phyloP scores from a whole-genome alignment of 2,329 filamentous ascomycete genomes.

The Colletotrichum liaoningense region DNA sequence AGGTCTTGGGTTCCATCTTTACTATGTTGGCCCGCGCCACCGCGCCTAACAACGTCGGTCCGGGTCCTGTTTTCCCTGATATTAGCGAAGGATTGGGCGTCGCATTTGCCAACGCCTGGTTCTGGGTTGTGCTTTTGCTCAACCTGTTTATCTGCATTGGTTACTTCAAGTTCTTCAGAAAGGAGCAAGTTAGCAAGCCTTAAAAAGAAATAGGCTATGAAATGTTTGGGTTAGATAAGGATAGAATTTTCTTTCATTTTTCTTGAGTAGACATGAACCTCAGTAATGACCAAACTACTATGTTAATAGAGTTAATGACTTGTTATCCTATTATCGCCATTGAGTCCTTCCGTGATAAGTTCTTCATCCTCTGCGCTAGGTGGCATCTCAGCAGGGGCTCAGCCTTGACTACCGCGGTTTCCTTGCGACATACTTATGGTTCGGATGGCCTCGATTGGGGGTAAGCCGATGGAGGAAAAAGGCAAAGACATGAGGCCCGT shows the following conservation, averaged over 20 bases:
- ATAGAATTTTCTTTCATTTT: conserved; percentile 10
- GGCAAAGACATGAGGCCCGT: no score
- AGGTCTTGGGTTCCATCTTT: conserved; percentile 70
- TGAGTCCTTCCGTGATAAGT: not conserved
- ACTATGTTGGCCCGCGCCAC: conserved; percentile 72
- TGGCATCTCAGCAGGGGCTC: not conserved
- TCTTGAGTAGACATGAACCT: conserved; percentile 30
- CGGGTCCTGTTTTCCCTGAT: conserved; percentile 72
- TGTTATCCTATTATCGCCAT: not conserved
- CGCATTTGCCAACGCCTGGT: conserved; percentile 63
- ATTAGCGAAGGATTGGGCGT: conserved; percentile 59
- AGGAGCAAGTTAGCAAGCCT: conserved; percentile 68
- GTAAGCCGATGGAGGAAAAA: no score
- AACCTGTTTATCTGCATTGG: conserved; percentile 70
- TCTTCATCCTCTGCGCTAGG: no score
- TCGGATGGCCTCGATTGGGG: no score
- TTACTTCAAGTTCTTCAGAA: conserved; percentile 67
- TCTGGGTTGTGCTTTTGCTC: conserved; percentile 69
- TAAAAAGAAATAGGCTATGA: conserved; percentile 39
- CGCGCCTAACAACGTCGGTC: conserved; percentile 70
- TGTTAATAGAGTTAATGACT: conserved; percentile 34
- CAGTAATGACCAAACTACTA: conserved; percentile 30
- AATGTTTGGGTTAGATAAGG: conserved; percentile 10
- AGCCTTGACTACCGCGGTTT: no score
- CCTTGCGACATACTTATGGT: no score